These are phyloP conservation scores for Triticum aestivum DNA, from an alignment of 176 grass and related monocot genomes.

Conservation along the genomic window DNA sequence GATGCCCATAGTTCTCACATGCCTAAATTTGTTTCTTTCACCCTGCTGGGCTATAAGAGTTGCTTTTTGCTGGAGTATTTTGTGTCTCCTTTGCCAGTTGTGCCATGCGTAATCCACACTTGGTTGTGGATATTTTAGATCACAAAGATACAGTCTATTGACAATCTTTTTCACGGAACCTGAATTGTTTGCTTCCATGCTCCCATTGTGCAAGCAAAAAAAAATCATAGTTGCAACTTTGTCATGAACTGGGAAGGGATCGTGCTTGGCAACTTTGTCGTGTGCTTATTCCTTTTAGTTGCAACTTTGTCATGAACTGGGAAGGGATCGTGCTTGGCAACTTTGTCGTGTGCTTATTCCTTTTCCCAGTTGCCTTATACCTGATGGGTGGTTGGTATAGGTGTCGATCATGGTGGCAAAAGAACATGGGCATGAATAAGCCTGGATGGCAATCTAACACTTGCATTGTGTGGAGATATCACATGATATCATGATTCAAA, in stretches of 20 bases:
- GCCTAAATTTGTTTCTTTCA: background rate
- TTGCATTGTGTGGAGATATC: background rate
- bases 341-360: too few relatives aligned
- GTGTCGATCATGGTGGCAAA: background rate
- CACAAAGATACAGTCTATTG: background rate
- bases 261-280: background rate
- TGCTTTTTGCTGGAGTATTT: background rate
- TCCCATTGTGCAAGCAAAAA: background rate
- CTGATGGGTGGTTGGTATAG: too few relatives aligned
- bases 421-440: background rate
- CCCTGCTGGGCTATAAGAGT: background rate
- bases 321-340: too few relatives aligned
- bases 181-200: background rate
- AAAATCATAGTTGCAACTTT: background rate
- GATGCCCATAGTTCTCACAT: conserved; percentile 1
- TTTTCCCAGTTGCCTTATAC: too few relatives aligned
- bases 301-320: too few relatives aligned
- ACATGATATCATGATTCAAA: too few relatives aligned
- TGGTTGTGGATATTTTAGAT: background rate
- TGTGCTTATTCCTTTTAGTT: background rate
- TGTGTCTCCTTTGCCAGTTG: background rate
- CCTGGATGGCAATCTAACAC: background rate
- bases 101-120: background rate
- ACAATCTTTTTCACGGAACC: background rate
- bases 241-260: background rate